Conservation (phyloP, 2,329 filamentous ascomycete genomes). For the Aureobasidium sp. region DNA sequence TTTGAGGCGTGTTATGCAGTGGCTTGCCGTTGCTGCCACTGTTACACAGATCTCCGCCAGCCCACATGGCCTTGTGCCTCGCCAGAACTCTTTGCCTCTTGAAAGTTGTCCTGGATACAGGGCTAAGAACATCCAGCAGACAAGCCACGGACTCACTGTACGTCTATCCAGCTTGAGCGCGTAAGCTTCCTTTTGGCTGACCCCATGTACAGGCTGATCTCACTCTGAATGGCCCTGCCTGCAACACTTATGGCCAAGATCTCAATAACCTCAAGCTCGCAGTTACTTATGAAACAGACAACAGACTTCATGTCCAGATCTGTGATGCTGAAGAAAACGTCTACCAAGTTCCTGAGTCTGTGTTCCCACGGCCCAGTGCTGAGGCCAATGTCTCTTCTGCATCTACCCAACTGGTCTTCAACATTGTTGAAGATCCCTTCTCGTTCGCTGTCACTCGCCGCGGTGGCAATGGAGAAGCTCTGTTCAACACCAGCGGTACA, state of each 20-base stretch:
- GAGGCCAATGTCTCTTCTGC: slow-evolving; percentile 23
- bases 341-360: slow-evolving; percentile 66
- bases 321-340: slow-evolving; percentile 62
- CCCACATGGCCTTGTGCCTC: slow-evolving; percentile 9
- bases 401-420: slow-evolving; percentile 38
- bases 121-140: slow-evolving; percentile 51
- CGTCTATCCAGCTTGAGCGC: neutral
- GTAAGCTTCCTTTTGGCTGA: slow-evolving; percentile 1
- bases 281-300: slow-evolving; percentile 55
- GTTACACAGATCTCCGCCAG: slow-evolving; percentile 3
- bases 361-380: slow-evolving; percentile 55
- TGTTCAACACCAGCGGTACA: slow-evolving; percentile 64
- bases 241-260: slow-evolving; percentile 55
- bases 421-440: slow-evolving; percentile 53
- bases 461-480: slow-evolving; percentile 47
- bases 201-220: slow-evolving; percentile 45
- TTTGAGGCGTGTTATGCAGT: neutral
- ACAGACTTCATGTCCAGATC: slow-evolving; percentile 67
- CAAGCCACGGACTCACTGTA: slow-evolving; percentile 51
- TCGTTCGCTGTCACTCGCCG: slow-evolving; percentile 58
- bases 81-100: slow-evolving; percentile 15
- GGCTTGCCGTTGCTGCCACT: slow-evolving; percentile 3
- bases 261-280: slow-evolving; percentile 49
- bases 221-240: slow-evolving; percentile 58
- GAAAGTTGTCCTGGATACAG: slow-evolving; percentile 58